phyloP scores from a whole-genome alignment of 176 grass and related monocot genomes.

The Zizania latifolia region DNA sequence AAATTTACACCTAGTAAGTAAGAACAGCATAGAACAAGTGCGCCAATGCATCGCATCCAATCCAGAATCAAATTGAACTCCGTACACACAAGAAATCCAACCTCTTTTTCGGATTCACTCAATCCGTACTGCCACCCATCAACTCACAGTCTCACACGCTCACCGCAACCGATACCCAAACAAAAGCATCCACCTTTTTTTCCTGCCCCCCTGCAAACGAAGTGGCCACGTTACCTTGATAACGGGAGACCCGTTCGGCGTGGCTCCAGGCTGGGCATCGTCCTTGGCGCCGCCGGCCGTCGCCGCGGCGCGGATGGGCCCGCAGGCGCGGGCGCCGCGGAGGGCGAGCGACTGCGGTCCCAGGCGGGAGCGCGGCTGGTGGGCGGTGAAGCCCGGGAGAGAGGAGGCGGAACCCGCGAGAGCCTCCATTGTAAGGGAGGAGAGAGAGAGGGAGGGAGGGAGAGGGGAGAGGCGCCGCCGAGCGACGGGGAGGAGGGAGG shows the following conservation, averaged over 20 bases:
- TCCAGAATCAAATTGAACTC: neutral
- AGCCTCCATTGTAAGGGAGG: conserved; percentile 29
- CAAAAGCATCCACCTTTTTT: neutral
- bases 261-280: conserved; percentile 1
- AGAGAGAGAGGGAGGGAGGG: neutral
- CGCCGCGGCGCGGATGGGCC: conserved; percentile 19
- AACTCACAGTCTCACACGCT: too few species aligned
- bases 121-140: too few species aligned
- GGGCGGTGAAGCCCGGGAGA: neutral
- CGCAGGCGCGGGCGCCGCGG: conserved; percentile 8
- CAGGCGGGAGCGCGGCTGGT: conserved; percentile 9
- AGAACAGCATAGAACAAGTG: neutral
- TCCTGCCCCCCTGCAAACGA: too few species aligned
- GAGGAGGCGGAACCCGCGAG: conserved; percentile 12
- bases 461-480: neutral
- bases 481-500: neutral
- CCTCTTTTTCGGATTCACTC: too few species aligned
- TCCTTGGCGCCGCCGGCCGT: conserved; percentile 27
- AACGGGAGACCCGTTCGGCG: conserved; percentile 32
- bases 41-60: conserved; percentile 8
- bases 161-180: too few species aligned
- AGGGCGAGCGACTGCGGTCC: neutral
- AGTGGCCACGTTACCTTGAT: conserved; percentile 23
- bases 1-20: neutral
- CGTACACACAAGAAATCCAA: neutral